Evolutionary conservation across 352 stramenopile species (phyloP).

Genomic region (Peronospora belbahrii): DNA sequence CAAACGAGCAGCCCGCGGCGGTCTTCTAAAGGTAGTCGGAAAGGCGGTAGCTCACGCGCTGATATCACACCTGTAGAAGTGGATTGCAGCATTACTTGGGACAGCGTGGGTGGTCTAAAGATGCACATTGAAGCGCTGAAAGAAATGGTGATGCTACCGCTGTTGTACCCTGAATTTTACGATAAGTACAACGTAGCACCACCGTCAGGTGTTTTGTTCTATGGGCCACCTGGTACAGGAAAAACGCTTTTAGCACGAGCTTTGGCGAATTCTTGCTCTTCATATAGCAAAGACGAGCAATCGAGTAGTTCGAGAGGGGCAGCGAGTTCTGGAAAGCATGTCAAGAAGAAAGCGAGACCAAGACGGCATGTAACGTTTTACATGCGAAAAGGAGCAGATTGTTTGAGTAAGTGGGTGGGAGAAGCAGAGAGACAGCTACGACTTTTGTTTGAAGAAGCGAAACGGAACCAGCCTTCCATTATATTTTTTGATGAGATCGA

Average conservation of each 20-base stretch:
- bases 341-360: constrained; percentile 12
- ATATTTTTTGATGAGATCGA: constrained; percentile 96
- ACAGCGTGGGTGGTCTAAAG: constrained; percentile 75
- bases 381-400: constrained; percentile 90
- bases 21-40: constrained; percentile 21
- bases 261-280: constrained; percentile 82
- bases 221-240: constrained; percentile 87
- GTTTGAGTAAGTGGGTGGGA: constrained; percentile 88
- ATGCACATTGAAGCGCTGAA: constrained; percentile 87
- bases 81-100: constrained; percentile 78
- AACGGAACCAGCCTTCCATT: constrained; percentile 86
- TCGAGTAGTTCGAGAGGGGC: not conserved
- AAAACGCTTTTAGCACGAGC: constrained; percentile 88
- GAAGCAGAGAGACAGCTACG: constrained; percentile 88
- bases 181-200: constrained; percentile 82
- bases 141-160: constrained; percentile 90
- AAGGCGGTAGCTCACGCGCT: constrained; percentile 40
- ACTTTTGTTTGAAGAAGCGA: constrained; percentile 88
- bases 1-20: constrained; percentile 33
- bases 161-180: constrained; percentile 91
- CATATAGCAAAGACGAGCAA: constrained; percentile 15
- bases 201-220: constrained; percentile 84
- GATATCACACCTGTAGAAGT: constrained; percentile 82
- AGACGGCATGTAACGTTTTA: constrained; percentile 87
- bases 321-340: constrained; percentile 1